Percentiles rank a stretch among this genome's conserved stretches.
These are phyloP conservation scores for Alternaria arborescens DNA, from an alignment of 2,329 filamentous ascomycete genomes.

Conservation along the genomic window DNA sequence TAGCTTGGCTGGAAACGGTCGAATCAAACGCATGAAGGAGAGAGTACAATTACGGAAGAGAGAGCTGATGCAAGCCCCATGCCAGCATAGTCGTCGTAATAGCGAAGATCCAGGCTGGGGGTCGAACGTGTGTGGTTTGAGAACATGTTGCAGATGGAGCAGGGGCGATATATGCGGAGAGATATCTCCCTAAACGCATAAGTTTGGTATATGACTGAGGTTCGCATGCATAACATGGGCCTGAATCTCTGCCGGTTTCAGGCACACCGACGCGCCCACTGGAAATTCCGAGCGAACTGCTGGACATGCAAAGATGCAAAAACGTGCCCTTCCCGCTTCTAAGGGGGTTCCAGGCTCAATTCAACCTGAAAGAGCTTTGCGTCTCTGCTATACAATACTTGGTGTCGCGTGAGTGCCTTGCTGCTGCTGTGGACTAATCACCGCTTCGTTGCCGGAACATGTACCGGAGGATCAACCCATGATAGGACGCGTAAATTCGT, in stretches of 20 bases:
- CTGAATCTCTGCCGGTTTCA: conserved; percentile 49
- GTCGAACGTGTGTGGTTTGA: conserved; percentile 47
- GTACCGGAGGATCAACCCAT: neutral
- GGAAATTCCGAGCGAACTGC: conserved; percentile 5
- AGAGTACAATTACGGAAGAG: conserved; percentile 19
- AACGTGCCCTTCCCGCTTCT: neutral
- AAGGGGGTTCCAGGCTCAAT: conserved; percentile 1
- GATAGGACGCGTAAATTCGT: neutral
- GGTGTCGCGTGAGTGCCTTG: neutral
- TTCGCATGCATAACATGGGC: conserved; percentile 25
- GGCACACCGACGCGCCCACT: conserved; percentile 20
- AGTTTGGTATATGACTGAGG: conserved; percentile 46
- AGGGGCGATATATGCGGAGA: conserved; percentile 30
- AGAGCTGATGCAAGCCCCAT: conserved; percentile 29
- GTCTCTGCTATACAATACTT: neutral
- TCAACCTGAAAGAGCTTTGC: neutral
- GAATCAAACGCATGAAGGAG: conserved; percentile 46
- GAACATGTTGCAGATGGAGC: conserved; percentile 45
- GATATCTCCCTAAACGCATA: conserved; percentile 48
- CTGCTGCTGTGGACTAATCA: neutral
- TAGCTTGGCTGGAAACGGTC: conserved; percentile 37
- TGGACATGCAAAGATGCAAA: neutral
- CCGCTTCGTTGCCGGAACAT: neutral
- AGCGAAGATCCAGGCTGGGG: conserved; percentile 29
- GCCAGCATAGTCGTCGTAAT: conserved; percentile 29